Base-by-base conservation (phyloP, 192 early-diverging fungal genomes). In the Gaertneriomyces semiglobifer region DNA sequence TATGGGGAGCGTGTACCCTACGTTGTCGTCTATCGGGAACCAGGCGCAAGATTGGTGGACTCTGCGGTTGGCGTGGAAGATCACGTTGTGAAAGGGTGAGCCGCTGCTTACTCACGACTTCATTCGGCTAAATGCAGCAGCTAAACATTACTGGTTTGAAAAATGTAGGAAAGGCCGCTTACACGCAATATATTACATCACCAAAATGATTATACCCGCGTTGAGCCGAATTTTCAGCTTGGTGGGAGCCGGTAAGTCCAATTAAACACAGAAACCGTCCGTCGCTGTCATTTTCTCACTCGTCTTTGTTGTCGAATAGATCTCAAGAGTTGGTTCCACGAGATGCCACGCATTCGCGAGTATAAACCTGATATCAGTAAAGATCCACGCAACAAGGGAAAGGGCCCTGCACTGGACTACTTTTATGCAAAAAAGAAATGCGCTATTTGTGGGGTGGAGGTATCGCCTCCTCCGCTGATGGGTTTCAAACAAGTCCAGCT, bases 1-100 rank as follows among this genome's bases (percentile, higher is more conserved):
- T 85, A 92, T 65, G 90, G 90, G 4, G 92, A 96, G 68, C 82
- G 95, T 9, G 89, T 96, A 18, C 93, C 95, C 1, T 96, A 90
- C 62, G 83, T 96, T 1, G 90, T 98, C 3, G 85, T 90, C 0
- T 73, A 89, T 61, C 0, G 12, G 12, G 86, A 86, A n/a, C 83
- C 84, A 0, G 77, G 82, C 9, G 77, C 80, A 7, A 80, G 89
- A 41, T 71, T 95, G 9, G 84, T 81, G 9, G 92, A 94, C 63
- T 85, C 86, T 18, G 86, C 88, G 7, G 81, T 93, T 11, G 60
- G 76, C 7, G 92, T 93, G 1, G 75, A 86, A 12, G 81, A 83
- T 7, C 65, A 92, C n/a, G 72, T 74, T 18, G 60, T 18, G 2
- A 70, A 73, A 66, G 25, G 70, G 77, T 79, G 47, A 20, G 20